Evolutionary conservation across 257 asterid species (phyloP).

Genomic region (Scutellaria galericulata): DNA sequence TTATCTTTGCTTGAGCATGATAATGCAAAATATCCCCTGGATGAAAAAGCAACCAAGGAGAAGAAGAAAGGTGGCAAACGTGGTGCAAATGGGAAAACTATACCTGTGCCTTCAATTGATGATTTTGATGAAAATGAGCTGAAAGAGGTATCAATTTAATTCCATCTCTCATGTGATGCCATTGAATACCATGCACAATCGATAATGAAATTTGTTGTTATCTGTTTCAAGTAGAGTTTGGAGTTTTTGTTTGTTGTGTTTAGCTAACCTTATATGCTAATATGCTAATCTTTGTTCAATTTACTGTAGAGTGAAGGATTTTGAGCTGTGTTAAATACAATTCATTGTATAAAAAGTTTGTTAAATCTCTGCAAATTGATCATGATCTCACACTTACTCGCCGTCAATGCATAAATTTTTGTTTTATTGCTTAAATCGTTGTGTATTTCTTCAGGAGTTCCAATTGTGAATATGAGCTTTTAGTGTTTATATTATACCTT

Average conservation of each 20-base stretch:
- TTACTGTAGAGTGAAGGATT: background rate
- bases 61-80: constrained; percentile 79
- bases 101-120: constrained; percentile 63
- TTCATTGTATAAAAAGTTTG: background rate
- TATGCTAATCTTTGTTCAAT: background rate
- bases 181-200: background rate
- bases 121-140: constrained; percentile 82
- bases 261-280: background rate
- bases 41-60: constrained; percentile 74
- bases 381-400: too few relatives aligned
- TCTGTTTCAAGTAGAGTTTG: background rate
- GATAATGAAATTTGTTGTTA: background rate
- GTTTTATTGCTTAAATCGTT: too few relatives aligned
- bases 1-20: constrained; percentile 89
- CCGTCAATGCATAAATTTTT: too few relatives aligned
- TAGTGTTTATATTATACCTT: too few relatives aligned
- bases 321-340: background rate
- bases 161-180: background rate
- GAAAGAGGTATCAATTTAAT: constrained; percentile 64
- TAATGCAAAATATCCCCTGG: constrained; percentile 83
- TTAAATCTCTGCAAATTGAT: too few relatives aligned
- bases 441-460: too few relatives aligned
- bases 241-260: constrained; percentile 22
- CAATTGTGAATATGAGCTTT: too few relatives aligned
- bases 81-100: constrained; percentile 53